Conservation (phyloP, 2,329 filamentous ascomycete genomes). For the Camillea tinctor region DNA sequence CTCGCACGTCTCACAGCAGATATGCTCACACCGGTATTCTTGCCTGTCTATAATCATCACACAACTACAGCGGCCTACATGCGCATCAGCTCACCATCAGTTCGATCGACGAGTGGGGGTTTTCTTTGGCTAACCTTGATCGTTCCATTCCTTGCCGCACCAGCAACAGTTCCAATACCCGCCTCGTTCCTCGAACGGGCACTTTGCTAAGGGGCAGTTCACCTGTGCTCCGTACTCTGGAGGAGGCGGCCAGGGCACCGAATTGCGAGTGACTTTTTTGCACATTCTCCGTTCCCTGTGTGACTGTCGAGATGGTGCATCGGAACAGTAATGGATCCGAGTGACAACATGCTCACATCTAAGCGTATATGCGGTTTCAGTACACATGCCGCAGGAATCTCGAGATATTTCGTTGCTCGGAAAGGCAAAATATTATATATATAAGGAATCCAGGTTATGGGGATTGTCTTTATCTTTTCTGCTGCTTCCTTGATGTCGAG, state of each 20-base stretch:
- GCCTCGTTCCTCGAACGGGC: constrained; percentile 49
- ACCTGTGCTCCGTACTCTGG: constrained; percentile 40
- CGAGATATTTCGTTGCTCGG: not conserved
- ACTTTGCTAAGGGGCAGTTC: constrained; percentile 46
- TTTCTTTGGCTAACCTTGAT: constrained; percentile 28
- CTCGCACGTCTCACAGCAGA: constrained; percentile 52
- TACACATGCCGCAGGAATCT: constrained; percentile 41
- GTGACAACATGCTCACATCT: constrained; percentile 51
- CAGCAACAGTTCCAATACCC: constrained; percentile 56
- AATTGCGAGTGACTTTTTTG: constrained; percentile 41
- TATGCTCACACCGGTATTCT: constrained; percentile 51
- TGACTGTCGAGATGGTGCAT: constrained; percentile 31
- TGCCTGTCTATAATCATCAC: constrained; percentile 52
- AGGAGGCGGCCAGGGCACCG: constrained; percentile 48
- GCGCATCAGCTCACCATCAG: constrained; percentile 13
- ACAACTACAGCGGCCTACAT: constrained; percentile 45
- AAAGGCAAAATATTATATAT: not conserved
- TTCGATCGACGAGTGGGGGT: not conserved
- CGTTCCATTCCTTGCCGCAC: constrained; percentile 55
- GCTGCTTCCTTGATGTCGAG: not conserved
- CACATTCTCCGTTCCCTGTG: constrained; percentile 39
- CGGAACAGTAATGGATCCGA: constrained; percentile 43
- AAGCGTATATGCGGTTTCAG: constrained; percentile 48
- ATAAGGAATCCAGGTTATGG: not conserved
- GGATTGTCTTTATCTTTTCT: not conserved